Percentiles rank a stretch among this genome's conserved stretches.
phyloP scores from a whole-genome alignment of 2,329 filamentous ascomycete genomes.

The Neurospora sp. region DNA sequence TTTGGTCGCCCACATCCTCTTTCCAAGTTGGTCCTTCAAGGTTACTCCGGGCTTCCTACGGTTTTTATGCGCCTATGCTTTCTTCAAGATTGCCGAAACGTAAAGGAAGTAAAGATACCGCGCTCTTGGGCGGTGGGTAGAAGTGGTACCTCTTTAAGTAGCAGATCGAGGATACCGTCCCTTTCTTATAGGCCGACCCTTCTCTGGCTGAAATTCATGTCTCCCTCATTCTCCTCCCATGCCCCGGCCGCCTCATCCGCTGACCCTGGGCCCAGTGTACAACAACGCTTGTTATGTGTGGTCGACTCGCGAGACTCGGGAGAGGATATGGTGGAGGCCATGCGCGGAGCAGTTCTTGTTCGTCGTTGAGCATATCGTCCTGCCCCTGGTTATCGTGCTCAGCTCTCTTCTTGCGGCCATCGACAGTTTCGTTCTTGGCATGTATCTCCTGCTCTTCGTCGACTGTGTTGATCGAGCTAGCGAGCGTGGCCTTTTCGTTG shows the following conservation, averaged over 20 bases:
- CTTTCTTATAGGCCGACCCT: not conserved
- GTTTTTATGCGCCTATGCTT: no score
- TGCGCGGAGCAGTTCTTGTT: not conserved
- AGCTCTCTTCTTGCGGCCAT: not conserved
- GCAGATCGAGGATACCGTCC: no score
- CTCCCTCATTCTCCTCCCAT: not conserved
- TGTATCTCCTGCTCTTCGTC: not conserved
- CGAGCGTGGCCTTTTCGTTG: not conserved
- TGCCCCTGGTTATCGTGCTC: not conserved
- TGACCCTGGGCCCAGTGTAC: not conserved
- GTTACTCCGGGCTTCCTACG: no score
- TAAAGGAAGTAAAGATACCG: no score
- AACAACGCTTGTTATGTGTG: not conserved
- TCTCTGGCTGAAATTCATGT: not conserved
- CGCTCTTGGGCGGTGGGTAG: no score
- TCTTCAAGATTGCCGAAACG: no score
- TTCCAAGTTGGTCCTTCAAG: no score
- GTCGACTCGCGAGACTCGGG: not conserved
- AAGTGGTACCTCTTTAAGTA: no score
- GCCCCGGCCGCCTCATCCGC: no score
- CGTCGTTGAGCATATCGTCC: not conserved
- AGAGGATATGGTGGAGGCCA: not conserved
- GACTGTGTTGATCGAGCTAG: not conserved
- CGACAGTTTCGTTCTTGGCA: not conserved
- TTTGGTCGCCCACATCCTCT: no score